These are phyloP conservation scores for Cadophora sp. DNA, from an alignment of 2,329 filamentous ascomycete species.

Conservation along the genomic window DNA sequence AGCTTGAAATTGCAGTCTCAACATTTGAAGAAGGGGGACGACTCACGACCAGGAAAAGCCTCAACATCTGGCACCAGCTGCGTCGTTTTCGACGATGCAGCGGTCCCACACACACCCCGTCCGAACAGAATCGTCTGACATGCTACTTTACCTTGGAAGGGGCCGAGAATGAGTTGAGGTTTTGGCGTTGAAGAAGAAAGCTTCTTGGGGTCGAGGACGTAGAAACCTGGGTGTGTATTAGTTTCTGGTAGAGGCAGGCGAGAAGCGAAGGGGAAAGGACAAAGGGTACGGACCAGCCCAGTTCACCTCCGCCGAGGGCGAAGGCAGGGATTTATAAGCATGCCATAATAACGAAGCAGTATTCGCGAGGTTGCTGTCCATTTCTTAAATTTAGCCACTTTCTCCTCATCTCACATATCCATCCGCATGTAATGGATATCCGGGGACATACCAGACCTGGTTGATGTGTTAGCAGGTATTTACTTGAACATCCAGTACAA, in stretches of 20 bases:
- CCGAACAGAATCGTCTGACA: conserved; percentile 80
- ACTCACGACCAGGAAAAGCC: conserved; percentile 70
- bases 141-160: conserved; percentile 81
- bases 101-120: conserved; percentile 77
- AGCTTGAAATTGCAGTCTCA: background rate
- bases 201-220: conserved; percentile 63
- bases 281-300: conserved; percentile 66
- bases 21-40: background rate
- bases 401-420: background rate
- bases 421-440: conserved; percentile 19
- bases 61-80: conserved; percentile 76
- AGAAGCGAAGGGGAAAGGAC: background rate
- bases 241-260: background rate
- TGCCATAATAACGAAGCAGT: conserved; percentile 80
- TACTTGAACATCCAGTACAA: background rate
- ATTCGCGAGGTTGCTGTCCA: conserved; percentile 75
- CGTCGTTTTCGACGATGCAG: conserved; percentile 65
- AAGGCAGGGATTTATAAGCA: conserved; percentile 74
- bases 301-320: conserved; percentile 72
- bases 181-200: conserved; percentile 18
- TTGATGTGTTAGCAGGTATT: conserved; percentile 14
- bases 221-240: conserved; percentile 65
- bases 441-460: conserved; percentile 50
- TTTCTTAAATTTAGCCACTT: background rate
- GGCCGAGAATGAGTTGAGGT: conserved; percentile 72